Evolutionary conservation across 345 rosid species (phyloP).

Genomic region (Laguncularia racemosa): DNA sequence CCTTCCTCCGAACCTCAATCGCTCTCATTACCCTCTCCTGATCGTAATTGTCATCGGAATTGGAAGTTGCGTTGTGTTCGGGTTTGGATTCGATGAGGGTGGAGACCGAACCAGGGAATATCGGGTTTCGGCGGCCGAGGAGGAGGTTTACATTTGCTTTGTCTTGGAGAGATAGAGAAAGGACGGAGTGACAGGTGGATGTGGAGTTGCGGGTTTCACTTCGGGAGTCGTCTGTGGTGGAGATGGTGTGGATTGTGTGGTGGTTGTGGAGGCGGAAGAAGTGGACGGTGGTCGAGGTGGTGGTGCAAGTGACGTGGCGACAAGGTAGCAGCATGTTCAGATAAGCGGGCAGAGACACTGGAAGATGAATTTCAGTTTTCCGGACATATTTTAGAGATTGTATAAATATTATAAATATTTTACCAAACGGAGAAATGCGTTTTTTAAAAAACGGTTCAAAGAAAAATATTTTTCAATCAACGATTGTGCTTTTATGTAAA

Average conservation of each 20-base stretch:
- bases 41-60: conserved; percentile 27
- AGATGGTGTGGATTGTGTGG: conserved; percentile 21
- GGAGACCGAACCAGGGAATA: conserved; percentile 32
- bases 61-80: conserved; percentile 9
- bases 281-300: not conserved
- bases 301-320: conserved; percentile 1
- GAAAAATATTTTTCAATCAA: no score
- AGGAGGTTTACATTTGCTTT: conserved; percentile 49
- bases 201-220: conserved; percentile 53
- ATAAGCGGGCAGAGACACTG: not conserved
- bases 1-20: conserved; percentile 64
- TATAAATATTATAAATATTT: no score
- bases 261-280: conserved; percentile 9
- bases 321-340: conserved; percentile 2
- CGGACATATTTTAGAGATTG: not conserved
- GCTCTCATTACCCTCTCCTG: conserved; percentile 66
- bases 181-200: conserved; percentile 32
- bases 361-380: not conserved
- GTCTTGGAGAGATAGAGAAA: conserved; percentile 38
- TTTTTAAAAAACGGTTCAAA: no score
- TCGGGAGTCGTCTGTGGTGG: conserved; percentile 15
- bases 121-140: conserved; percentile 50
- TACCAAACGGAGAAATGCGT: no score
- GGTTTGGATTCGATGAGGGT: conserved; percentile 39
- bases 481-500: no score